Evolutionary conservation across 1,284 basidiomycete genomes (phyloP).

Genomic region (Ceratobasidium sp.): DNA sequence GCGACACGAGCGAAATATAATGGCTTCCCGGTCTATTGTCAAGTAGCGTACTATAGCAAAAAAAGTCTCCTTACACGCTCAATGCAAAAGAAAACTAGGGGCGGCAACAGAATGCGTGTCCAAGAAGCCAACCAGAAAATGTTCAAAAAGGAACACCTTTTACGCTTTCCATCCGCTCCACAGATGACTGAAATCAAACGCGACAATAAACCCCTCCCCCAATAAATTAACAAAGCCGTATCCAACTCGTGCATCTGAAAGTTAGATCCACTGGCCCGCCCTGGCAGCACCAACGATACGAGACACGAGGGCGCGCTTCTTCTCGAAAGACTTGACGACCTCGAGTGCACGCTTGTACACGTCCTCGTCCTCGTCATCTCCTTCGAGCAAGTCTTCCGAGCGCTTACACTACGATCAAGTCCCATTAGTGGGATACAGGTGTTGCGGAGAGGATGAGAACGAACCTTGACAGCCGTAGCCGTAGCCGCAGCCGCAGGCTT

Average conservation of each 20-base stretch:
- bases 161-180: too few relatives aligned
- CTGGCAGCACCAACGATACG: slow-evolving; percentile 45
- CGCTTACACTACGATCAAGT: slow-evolving; percentile 9
- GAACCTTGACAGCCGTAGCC: slow-evolving; percentile 23
- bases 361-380: slow-evolving; percentile 24
- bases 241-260: background rate
- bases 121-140: too few relatives aligned
- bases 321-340: slow-evolving; percentile 23
- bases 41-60: too few relatives aligned
- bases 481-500: slow-evolving; percentile 11
- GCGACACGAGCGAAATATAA: too few relatives aligned
- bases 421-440: background rate
- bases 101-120: too few relatives aligned
- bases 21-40: too few relatives aligned
- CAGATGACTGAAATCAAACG: too few relatives aligned
- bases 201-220: too few relatives aligned
- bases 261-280: slow-evolving; percentile 48
- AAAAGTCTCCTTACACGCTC: too few relatives aligned
- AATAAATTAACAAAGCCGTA: too few relatives aligned
- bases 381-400: slow-evolving; percentile 17
- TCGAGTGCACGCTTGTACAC: slow-evolving; percentile 41
- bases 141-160: too few relatives aligned
- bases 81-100: too few relatives aligned
- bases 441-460: background rate
- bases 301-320: slow-evolving; percentile 44